Evolutionary conservation across 306 rosid species (phyloP).

Genomic region (Rosa lucieae): DNA sequence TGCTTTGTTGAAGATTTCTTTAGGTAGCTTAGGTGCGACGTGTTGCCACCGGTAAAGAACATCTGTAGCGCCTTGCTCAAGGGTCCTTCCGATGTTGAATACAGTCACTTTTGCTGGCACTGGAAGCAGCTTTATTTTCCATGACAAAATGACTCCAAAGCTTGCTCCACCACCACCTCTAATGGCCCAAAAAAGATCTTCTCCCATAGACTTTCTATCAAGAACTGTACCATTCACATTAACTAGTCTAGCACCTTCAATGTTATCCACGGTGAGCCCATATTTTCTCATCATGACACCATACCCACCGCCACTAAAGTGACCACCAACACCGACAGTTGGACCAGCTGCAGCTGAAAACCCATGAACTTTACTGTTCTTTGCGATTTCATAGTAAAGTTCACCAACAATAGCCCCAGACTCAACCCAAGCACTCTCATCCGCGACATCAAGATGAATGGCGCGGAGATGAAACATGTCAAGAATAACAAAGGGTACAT

Average conservation of each 20-base stretch:
- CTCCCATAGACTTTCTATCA: conserved; percentile 44
- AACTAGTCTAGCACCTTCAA: conserved; percentile 50
- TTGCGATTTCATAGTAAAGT: conserved; percentile 38
- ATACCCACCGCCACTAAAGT: conserved; percentile 33
- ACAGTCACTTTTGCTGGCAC: conserved; percentile 29
- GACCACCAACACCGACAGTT: conserved; percentile 32
- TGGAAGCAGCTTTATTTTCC: conserved; percentile 28
- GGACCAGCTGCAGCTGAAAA: conserved; percentile 33
- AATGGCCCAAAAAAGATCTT: conserved; percentile 56
- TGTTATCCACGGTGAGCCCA: conserved; percentile 46
- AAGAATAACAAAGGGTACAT: conserved; percentile 42
- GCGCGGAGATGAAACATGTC: conserved; percentile 50
- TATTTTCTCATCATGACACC: conserved; percentile 34
- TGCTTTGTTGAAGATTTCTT: conserved; percentile 25
- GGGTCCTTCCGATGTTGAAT: neutral
- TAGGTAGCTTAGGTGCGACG: conserved; percentile 17
- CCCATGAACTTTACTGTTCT: conserved; percentile 19
- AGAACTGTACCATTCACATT: conserved; percentile 45
- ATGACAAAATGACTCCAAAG: conserved; percentile 28
- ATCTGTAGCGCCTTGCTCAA: conserved; percentile 23
- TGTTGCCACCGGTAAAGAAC: conserved; percentile 17
- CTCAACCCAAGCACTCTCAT: conserved; percentile 42
- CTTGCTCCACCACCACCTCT: conserved; percentile 59
- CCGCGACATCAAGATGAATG: conserved; percentile 33
- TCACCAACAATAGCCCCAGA: conserved; percentile 64